Evolutionary conservation across 73 alveolate genomes (phyloP), one percentile per base, ranked within the genome.

Genomic region (Paramecium primaurelia): DNA sequence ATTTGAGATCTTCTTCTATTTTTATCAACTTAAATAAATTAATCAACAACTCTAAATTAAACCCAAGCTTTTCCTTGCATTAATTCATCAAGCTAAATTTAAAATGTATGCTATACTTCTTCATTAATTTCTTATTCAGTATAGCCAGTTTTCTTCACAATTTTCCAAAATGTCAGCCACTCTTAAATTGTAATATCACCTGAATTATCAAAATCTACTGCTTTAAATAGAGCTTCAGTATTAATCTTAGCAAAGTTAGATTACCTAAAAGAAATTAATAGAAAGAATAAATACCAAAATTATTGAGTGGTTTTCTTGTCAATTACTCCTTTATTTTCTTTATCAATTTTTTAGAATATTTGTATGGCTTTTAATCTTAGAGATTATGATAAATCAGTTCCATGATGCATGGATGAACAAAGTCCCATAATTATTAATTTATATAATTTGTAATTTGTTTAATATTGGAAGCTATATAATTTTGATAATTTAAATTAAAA

Each of bases 81-180:
- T 18, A 73, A 36, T 73, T 73, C 87, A 73, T 73, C 87, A 9
- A 73, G 87, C 87, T 73, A 12, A 4, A 37, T 34, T 14, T 8
- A 34, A 0, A 37, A 37, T 7, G 6, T 6, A 54, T 7, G 25
- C 8, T 28, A 30, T 87, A 87, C 93, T 73, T 87, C 93, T 25
- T 60, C 88, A 26, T 40, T 59, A 59, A 87, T 87, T 68, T 87
- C 93, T 59, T 87, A 68, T 32, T 87, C 93, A 37, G 87, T 42
- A 64, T 87, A 87, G 0, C 93, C 93, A 20, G 69, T 58, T 40
- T 32, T 59, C 71, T 87, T 87, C 11, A 87, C 93, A 28, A 77
- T 64, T 18, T 87, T 54, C 93, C 93, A 87, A 77, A 87, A 87
- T 38, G 83, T 86, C 88, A 87, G 40, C 93, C 93, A 87, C 45